Percentiles rank a stretch among this genome's conserved stretches.
phyloP scores from a whole-genome alignment of 2,329 filamentous ascomycete genomes.

The Aspergillus fructus region DNA sequence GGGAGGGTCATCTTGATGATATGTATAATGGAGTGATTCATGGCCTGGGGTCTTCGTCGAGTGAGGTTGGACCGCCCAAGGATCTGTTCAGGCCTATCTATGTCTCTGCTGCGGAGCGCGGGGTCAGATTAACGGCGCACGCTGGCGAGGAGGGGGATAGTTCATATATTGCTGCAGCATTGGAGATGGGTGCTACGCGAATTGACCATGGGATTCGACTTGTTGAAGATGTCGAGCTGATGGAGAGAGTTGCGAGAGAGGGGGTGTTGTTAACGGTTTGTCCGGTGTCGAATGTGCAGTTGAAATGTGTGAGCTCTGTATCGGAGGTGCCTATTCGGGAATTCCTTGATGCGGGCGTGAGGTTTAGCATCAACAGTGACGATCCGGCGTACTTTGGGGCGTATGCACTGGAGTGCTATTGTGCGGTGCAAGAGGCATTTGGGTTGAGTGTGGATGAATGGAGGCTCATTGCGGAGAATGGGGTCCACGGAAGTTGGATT shows the following conservation, averaged over 20 bases:
- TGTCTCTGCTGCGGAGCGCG: slow-evolving; percentile 50
- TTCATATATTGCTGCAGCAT: slow-evolving; percentile 62
- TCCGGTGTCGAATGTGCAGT: slow-evolving; percentile 69
- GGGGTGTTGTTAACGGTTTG: slow-evolving; percentile 68
- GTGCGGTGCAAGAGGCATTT: slow-evolving; percentile 72
- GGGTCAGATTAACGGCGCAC: slow-evolving; percentile 67
- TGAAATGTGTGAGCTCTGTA: slow-evolving; percentile 57
- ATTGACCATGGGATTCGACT: slow-evolving; percentile 75
- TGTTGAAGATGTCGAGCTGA: slow-evolving; percentile 58
- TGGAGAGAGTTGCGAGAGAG: slow-evolving; percentile 58
- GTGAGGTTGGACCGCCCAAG: slow-evolving; percentile 56
- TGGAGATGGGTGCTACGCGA: slow-evolving; percentile 64
- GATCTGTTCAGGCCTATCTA: slow-evolving; percentile 64
- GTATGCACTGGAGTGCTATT: slow-evolving; percentile 74
- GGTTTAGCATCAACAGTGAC: slow-evolving; percentile 72
- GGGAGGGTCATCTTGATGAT: slow-evolving; percentile 30
- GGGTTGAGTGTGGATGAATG: slow-evolving; percentile 63
- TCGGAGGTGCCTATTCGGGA: slow-evolving; percentile 60
- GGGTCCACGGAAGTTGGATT: slow-evolving; percentile 71
- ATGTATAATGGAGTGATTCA: slow-evolving; percentile 54
- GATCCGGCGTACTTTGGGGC: slow-evolving; percentile 75
- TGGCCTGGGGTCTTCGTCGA: slow-evolving; percentile 69
- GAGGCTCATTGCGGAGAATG: slow-evolving; percentile 61
- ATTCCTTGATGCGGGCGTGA: slow-evolving; percentile 64
- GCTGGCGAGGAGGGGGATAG: slow-evolving; percentile 73